Evolutionary conservation across 2,329 filamentous ascomycete genomes (phyloP), one percentile per base, ranked within the genome.

Genomic region (Xylariales sp.): DNA sequence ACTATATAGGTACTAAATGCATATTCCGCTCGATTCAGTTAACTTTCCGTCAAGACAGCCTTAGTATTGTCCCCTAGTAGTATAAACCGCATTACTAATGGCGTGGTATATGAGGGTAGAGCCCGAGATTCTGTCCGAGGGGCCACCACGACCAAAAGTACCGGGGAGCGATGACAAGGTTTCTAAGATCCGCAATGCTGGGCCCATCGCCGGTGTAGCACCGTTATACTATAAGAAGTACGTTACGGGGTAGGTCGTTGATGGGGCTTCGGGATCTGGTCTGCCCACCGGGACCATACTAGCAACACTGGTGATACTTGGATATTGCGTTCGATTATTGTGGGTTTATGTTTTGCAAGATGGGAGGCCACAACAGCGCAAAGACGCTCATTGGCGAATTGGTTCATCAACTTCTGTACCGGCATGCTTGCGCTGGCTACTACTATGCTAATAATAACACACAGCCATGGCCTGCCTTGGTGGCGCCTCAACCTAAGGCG

Each of bases 181-280:
- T 59, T 59, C 36, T 43, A 23, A 54, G 54, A 46, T 64, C 46
- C 48, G 34, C 62, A 30, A 39, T 34, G 48, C 30, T 28, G 12
- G 36, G 32, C n/a, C 46, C 36, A 30, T 56, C 39, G 14, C 32
- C 23, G 14, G 39, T 28, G 39, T 41, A 41, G 23, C 23, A 32
- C 39, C 39, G 39, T 41, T 41, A 41, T 32, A 23, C 23, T 23
- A 23, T 23, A 23, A 23, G 23, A 23, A 23, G 23, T 23, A 23
- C 23, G 23, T 23, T 23, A 23, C 23, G 23, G 23, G 23, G 23
- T 23, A 45, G 4, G 23, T n/a, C 39, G 36, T 39, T 43, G 34
- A 18, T 56, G 23, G 39, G 45, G 30, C 54, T 30, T 5, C 12
- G 9, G 3, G 36, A 7, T 14, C 36, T 56, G 39, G 39, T 28